These are phyloP conservation scores for Isabelozyma pseudorhagii DNA, from an alignment of 805 yeast species.

Conservation along the genomic window DNA sequence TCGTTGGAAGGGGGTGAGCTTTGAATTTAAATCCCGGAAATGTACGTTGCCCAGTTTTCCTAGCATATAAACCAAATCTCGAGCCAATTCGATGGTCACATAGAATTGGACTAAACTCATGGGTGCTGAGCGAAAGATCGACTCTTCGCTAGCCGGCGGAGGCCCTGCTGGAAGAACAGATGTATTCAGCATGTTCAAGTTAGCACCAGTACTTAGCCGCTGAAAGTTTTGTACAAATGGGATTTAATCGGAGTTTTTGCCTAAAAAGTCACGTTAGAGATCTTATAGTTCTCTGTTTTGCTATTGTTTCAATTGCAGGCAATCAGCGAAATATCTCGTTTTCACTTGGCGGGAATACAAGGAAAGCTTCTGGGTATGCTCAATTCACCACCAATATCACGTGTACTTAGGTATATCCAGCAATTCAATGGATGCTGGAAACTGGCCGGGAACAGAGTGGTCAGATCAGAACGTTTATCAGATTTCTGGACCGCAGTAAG, in stretches of 20 bases:
- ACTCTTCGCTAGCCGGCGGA: slow-evolving; percentile 20
- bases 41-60: slow-evolving; percentile 42
- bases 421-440: not conserved
- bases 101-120: slow-evolving; percentile 49
- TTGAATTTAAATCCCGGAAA: slow-evolving; percentile 48
- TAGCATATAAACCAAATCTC: slow-evolving; percentile 37
- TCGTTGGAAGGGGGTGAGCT: slow-evolving; percentile 43
- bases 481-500: not conserved
- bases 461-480: not conserved
- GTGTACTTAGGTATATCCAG: not conserved
- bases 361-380: too few species aligned
- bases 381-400: not conserved
- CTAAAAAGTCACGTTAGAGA: too few species aligned
- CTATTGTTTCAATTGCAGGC: too few species aligned
- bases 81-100: slow-evolving; percentile 43
- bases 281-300: too few species aligned
- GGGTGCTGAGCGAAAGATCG: slow-evolving; percentile 46
- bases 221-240: too few species aligned
- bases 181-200: not conserved
- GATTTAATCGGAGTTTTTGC: too few species aligned
- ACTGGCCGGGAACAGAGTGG: not conserved
- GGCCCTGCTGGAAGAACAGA: not conserved
- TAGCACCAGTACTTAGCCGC: too few species aligned
- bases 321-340: too few species aligned
- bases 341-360: too few species aligned